Evolutionary conservation across 2,329 filamentous ascomycete genomes (phyloP).

Genomic region (Phialemonium atrogriseum): DNA sequence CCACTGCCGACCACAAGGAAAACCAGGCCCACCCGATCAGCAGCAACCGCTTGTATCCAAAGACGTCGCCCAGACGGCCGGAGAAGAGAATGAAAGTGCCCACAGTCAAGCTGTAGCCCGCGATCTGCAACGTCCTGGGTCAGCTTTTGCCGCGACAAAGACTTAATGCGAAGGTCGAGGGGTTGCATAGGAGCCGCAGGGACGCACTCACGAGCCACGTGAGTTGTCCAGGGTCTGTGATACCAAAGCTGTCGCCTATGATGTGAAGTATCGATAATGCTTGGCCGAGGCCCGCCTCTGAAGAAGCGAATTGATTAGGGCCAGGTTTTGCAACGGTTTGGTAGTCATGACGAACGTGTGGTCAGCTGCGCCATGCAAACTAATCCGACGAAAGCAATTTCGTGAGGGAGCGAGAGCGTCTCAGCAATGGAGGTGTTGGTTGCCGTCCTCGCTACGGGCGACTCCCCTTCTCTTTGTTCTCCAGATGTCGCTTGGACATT

Average conservation of each 20-base stretch:
- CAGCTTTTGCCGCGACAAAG: too few species aligned
- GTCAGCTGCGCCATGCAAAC: constrained; percentile 13
- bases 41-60: constrained; percentile 36
- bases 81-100: constrained; percentile 39
- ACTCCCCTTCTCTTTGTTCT: too few species aligned
- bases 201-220: constrained; percentile 37
- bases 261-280: constrained; percentile 25
- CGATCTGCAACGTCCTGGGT: too few species aligned
- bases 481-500: too few species aligned
- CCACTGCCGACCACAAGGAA: constrained; percentile 28
- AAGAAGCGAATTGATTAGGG: not conserved
- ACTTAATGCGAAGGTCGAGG: too few species aligned
- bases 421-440: too few species aligned
- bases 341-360: constrained; percentile 6
- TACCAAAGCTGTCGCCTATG: constrained; percentile 32
- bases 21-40: constrained; percentile 33
- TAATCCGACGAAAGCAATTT: constrained; percentile 10
- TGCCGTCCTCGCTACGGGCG: too few species aligned
- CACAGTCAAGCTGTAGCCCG: constrained; percentile 34
- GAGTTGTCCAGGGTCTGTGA: constrained; percentile 26
- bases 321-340: not conserved
- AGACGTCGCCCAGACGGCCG: constrained; percentile 36
- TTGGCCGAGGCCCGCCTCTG: constrained; percentile 10
- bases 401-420: constrained; percentile 8
- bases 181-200: too few species aligned